Evolutionary conservation across 805 yeast genomes (phyloP).

Genomic region (Candida endomychidarum): DNA sequence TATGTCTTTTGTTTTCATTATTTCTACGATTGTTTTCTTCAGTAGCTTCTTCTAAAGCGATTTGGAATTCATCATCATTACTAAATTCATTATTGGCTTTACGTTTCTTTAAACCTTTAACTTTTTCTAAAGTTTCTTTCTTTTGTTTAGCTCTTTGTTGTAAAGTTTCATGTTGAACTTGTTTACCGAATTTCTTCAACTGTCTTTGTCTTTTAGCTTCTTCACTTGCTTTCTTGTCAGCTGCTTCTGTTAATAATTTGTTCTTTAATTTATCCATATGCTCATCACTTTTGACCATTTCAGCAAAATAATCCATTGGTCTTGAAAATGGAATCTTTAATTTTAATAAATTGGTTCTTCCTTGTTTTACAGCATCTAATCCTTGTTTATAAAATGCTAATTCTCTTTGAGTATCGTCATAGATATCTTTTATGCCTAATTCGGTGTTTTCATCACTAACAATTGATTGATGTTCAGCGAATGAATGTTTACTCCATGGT

Average conservation of each 20-base stretch:
- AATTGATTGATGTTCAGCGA: constrained; percentile 81
- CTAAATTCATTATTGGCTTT: constrained; percentile 73
- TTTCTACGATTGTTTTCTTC: constrained; percentile 46
- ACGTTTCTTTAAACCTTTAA: constrained; percentile 87
- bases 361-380: constrained; percentile 74
- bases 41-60: constrained; percentile 91
- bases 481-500: constrained; percentile 65
- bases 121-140: constrained; percentile 84
- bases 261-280: constrained; percentile 93
- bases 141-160: constrained; percentile 93
- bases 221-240: constrained; percentile 84
- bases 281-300: constrained; percentile 96
- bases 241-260: constrained; percentile 75
- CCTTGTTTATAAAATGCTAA: constrained; percentile 94
- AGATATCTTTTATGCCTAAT: constrained; percentile 74
- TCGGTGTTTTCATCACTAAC: constrained; percentile 61
- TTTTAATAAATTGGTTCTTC: constrained; percentile 62
- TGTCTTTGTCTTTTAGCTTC: constrained; percentile 94
- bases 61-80: constrained; percentile 73
- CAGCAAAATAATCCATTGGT: constrained; percentile 96
- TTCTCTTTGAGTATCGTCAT: constrained; percentile 95
- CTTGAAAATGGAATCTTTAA: constrained; percentile 85
- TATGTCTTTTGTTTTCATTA: constrained; percentile 45
- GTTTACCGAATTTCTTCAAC: constrained; percentile 95
- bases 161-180: constrained; percentile 89